These are phyloP conservation scores for Pseudozyma thailandica DNA, from an alignment of 1,284 basidiomycete species.

Conservation along the genomic window DNA sequence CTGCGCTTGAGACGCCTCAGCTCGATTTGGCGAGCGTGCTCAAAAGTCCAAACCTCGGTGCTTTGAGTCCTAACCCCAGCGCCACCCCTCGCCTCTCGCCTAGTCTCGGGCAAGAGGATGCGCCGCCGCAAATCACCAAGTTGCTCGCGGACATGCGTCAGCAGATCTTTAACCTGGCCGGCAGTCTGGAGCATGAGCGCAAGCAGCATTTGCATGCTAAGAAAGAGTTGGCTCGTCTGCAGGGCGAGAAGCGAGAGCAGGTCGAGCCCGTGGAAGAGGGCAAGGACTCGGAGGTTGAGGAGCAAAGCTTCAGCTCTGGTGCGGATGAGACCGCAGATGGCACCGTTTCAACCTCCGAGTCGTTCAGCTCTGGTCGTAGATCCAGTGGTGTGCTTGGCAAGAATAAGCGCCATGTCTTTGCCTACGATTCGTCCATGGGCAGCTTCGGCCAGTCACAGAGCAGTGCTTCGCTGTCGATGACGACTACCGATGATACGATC, in stretches of 20 bases:
- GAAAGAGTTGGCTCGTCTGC: constrained; percentile 44
- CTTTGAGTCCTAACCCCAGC: constrained; percentile 28
- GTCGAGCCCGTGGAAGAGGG: neutral
- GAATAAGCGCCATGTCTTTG: constrained; percentile 62
- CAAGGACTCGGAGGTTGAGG: neutral
- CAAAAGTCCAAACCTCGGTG: constrained; percentile 50
- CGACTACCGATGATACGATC: constrained; percentile 38
- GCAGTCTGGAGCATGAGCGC: constrained; percentile 63
- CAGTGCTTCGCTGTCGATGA: constrained; percentile 48
- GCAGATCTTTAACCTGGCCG: constrained; percentile 66
- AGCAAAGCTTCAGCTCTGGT: constrained; percentile 22
- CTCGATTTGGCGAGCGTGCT: constrained; percentile 39
- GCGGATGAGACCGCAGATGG: constrained; percentile 32
- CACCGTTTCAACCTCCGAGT: constrained; percentile 9
- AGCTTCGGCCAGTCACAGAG: constrained; percentile 54
- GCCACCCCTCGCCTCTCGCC: constrained; percentile 39
- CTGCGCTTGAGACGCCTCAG: constrained; percentile 38
- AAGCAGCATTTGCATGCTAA: constrained; percentile 57
- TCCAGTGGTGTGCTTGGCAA: constrained; percentile 43
- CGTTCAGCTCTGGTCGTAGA: constrained; percentile 21
- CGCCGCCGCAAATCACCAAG: constrained; percentile 57
- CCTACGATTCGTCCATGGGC: constrained; percentile 62
- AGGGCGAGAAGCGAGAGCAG: constrained; percentile 15
- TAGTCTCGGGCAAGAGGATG: constrained; percentile 29
- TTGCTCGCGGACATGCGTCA: constrained; percentile 66